Conservation (phyloP, 257 asterid genomes). For the Rehmannia glutinosa region DNA sequence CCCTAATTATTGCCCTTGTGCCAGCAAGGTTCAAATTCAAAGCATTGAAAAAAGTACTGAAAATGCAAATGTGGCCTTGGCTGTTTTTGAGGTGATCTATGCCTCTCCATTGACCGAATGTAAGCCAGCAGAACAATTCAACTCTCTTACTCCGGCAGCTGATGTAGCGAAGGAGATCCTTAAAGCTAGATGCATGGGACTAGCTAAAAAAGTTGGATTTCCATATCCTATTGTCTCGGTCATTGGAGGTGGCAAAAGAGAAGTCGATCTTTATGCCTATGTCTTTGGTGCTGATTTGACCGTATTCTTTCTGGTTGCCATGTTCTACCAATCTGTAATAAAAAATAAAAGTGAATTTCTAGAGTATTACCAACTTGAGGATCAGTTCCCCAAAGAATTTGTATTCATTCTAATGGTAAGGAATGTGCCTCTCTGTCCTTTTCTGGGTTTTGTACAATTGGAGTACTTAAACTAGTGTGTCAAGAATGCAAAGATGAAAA, state of each 20-base stretch:
- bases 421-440: neutral
- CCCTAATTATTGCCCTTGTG: conserved; percentile 56
- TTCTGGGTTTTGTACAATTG: neutral
- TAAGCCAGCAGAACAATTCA: conserved; percentile 51
- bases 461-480: neutral
- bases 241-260: conserved; percentile 95
- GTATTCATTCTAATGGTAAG: conserved; percentile 91
- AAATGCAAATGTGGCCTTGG: conserved; percentile 55
- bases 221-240: conserved; percentile 74
- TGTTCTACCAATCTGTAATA: conserved; percentile 85
- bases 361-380: conserved; percentile 98
- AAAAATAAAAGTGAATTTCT: conserved; percentile 88
- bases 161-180: conserved; percentile 87
- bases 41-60: conserved; percentile 88
- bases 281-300: conserved; percentile 90
- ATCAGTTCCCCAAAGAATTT: conserved; percentile 93
- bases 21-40: conserved; percentile 90
- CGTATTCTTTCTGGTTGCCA: conserved; percentile 90
- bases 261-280: conserved; percentile 93
- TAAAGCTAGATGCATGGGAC: conserved; percentile 48
- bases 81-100: conserved; percentile 92
- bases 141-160: conserved; percentile 97
- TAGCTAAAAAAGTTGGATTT: conserved; percentile 61
- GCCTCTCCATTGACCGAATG: conserved; percentile 66
- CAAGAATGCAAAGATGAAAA: neutral